Evolutionary conservation across 805 yeast genomes (phyloP).

Genomic region (Yamadazyma akitaensis): DNA sequence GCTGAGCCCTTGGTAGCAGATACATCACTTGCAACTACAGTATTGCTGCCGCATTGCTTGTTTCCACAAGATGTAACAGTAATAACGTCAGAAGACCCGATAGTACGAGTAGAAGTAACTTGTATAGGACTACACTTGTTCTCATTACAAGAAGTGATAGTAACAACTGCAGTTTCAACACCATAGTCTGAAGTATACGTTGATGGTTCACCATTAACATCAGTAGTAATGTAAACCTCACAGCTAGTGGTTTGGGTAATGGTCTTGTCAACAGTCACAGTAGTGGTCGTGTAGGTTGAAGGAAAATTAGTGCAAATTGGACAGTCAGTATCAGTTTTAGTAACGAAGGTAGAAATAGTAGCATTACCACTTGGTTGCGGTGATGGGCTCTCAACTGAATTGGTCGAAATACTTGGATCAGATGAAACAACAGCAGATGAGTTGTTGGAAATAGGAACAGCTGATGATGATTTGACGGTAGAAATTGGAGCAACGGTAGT

Average conservation of each 20-base stretch:
- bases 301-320: slow-evolving; percentile 13
- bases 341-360: slow-evolving; percentile 3
- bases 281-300: slow-evolving; percentile 10
- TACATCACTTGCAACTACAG: slow-evolving; percentile 33
- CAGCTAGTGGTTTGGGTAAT: slow-evolving; percentile 11
- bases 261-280: neutral
- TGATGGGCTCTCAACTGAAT: no score
- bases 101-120: no score
- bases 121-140: no score
- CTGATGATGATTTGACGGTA: no score
- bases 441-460: no score
- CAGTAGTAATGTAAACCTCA: slow-evolving; percentile 13
- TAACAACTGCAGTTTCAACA: slow-evolving; percentile 28
- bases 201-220: slow-evolving; percentile 5
- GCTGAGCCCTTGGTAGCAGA: slow-evolving; percentile 15
- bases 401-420: no score
- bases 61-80: slow-evolving; percentile 36
- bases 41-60: slow-evolving; percentile 24
- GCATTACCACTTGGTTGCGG: no score
- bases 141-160: slow-evolving; percentile 36
- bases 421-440: no score
- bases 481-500: no score
- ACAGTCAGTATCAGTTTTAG: slow-evolving; percentile 8
- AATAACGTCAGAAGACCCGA: no score
- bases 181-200: slow-evolving; percentile 10